Evolutionary conservation across 306 rosid genomes (phyloP).

Genomic region (Prunus mume): DNA sequence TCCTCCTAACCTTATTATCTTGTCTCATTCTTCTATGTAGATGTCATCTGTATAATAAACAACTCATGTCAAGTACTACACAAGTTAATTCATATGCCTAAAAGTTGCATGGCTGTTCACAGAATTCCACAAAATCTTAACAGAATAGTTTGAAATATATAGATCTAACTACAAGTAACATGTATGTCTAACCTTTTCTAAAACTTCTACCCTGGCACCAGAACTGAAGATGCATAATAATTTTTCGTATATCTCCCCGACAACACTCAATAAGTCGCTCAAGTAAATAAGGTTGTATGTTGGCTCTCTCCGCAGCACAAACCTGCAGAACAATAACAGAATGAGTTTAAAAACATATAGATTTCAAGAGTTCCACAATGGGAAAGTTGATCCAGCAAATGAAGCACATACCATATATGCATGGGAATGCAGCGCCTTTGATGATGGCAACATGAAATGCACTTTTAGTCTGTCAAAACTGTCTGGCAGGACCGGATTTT

Average conservation of each 20-base stretch:
- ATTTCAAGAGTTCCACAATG: conserved; percentile 1
- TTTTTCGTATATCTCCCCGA: conserved; percentile 75
- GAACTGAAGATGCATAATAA: conserved; percentile 82
- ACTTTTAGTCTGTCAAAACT: conserved; percentile 46
- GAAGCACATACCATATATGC: conserved; percentile 56
- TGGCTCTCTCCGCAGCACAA: conserved; percentile 61
- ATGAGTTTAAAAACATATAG: conserved; percentile 9
- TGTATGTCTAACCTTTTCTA: conserved; percentile 43
- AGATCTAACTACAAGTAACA: not conserved
- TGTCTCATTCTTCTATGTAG: not conserved
- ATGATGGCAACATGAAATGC: conserved; percentile 61
- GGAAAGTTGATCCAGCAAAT: conserved; percentile 9
- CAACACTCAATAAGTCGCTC: conserved; percentile 58
- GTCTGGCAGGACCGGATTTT: conserved; percentile 55
- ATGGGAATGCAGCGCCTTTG: conserved; percentile 61
- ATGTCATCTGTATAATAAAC: not conserved
- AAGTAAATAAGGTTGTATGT: conserved; percentile 47
- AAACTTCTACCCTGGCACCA: conserved; percentile 70
- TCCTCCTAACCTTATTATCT: not conserved
- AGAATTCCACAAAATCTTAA: not conserved
- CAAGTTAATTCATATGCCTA: not conserved
- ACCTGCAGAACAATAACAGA: conserved; percentile 51
- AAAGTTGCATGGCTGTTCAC: not conserved
- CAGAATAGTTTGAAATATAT: not conserved
- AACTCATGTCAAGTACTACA: not conserved